These are phyloP conservation scores for Jamesozyma spencerorum DNA, from an alignment of 805 yeast genomes.

Conservation along the genomic window DNA sequence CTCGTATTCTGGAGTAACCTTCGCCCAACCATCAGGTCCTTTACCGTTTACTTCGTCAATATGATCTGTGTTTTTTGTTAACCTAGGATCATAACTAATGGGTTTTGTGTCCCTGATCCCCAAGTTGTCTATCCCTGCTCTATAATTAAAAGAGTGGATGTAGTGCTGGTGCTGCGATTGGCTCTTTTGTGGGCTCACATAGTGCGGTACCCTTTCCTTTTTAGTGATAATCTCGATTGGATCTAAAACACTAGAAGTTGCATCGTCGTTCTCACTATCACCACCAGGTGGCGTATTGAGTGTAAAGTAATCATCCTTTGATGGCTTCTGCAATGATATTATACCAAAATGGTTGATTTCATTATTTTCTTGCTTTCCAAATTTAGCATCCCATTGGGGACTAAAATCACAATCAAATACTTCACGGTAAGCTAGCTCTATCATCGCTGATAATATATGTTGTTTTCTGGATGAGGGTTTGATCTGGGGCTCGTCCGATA, in stretches of 20 bases:
- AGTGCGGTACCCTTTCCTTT: not conserved
- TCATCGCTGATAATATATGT: slow-evolving; percentile 50
- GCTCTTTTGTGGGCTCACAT: not conserved
- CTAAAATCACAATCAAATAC: slow-evolving; percentile 37
- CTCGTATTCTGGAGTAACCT: slow-evolving; percentile 42
- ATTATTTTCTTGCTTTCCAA: slow-evolving; percentile 30
- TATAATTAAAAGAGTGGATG: slow-evolving; percentile 62
- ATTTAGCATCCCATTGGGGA: slow-evolving; percentile 39
- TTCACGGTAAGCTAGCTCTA: slow-evolving; percentile 65
- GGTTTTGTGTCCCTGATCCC: slow-evolving; percentile 81
- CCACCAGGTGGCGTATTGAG: not conserved
- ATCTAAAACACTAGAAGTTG: slow-evolving; percentile 9
- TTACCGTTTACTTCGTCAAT: slow-evolving; percentile 65
- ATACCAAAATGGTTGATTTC: slow-evolving; percentile 6
- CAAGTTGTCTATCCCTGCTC: slow-evolving; percentile 79
- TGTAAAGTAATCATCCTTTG: not conserved
- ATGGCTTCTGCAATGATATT: not conserved
- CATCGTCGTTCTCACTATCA: slow-evolving; percentile 15
- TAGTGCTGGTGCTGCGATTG: not conserved
- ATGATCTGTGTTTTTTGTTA: slow-evolving; percentile 58
- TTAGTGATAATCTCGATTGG: not conserved
- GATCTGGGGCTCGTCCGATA: not conserved
- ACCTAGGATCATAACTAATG: slow-evolving; percentile 72
- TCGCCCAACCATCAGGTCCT: slow-evolving; percentile 57
- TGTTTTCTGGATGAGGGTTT: slow-evolving; percentile 5